These are phyloP conservation scores for Fagopyrum homotropicum DNA, from an alignment of 148 eudicot genomes.

Conservation along the genomic window DNA sequence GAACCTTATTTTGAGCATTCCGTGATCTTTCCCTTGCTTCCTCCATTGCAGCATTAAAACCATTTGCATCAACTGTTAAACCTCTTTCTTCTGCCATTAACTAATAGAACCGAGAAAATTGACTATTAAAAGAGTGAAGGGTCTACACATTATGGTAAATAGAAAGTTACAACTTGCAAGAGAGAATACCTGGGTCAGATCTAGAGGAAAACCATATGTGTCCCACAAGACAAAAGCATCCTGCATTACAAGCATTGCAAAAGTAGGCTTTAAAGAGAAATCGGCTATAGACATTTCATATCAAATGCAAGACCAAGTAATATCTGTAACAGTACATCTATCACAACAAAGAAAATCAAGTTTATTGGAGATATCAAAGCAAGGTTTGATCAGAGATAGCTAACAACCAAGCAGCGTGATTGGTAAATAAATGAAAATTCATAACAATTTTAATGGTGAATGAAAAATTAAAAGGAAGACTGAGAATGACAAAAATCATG, in stretches of 20 bases:
- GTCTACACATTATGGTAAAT: neutral
- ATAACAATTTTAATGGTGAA: neutral
- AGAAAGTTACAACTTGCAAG: neutral
- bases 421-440: neutral
- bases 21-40: conserved; percentile 91
- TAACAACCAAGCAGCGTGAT: neutral
- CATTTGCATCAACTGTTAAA: conserved; percentile 69
- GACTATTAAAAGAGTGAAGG: neutral
- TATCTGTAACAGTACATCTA: neutral
- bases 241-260: conserved; percentile 36
- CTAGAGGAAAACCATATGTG: conserved; percentile 88
- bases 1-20: conserved; percentile 78
- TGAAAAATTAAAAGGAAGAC: neutral
- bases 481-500: neutral
- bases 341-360: neutral
- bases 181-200: conserved; percentile 80
- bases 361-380: neutral
- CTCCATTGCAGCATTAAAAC: conserved; percentile 70
- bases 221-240: conserved; percentile 98
- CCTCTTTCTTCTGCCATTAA: conserved; percentile 96
- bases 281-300: neutral
- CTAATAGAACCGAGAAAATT: conserved; percentile 25
- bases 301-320: conserved; percentile 2
- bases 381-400: neutral
- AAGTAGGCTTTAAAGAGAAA: neutral